These are phyloP conservation scores for Neophaeococcomyces mojaviensis DNA, from an alignment of 2,329 filamentous ascomycete species.

Conservation along the genomic window DNA sequence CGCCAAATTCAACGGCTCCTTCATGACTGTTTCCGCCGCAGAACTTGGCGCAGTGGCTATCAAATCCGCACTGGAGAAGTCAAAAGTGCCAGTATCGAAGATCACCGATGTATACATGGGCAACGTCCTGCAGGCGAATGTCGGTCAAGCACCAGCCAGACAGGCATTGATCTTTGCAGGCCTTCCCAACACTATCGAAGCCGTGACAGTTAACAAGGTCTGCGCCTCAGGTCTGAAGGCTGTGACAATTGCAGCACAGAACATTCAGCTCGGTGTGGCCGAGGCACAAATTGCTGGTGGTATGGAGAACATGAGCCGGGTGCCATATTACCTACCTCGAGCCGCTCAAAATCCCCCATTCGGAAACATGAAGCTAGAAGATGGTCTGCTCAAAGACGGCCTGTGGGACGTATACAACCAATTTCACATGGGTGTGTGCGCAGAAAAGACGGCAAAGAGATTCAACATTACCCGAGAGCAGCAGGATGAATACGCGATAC, in stretches of 20 bases:
- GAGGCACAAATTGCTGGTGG: conserved; percentile 88
- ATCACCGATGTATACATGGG: conserved; percentile 97
- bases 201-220: conserved; percentile 94
- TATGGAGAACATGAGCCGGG: conserved; percentile 96
- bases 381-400: conserved; percentile 89
- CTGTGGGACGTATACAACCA: conserved; percentile 94
- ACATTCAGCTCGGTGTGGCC: conserved; percentile 83
- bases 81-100: conserved; percentile 68
- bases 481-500: conserved; percentile 86
- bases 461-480: conserved; percentile 70
- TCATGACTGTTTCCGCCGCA: conserved; percentile 74
- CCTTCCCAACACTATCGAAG: conserved; percentile 71
- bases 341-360: conserved; percentile 77
- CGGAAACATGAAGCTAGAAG: conserved; percentile 78
- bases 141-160: conserved; percentile 85
- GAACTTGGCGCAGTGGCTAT: conserved; percentile 84
- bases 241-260: conserved; percentile 81
- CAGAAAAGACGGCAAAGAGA: conserved; percentile 89
- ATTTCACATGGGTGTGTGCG: conserved; percentile 97
- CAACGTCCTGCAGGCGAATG: conserved; percentile 75
- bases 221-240: conserved; percentile 94
- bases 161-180: conserved; percentile 87
- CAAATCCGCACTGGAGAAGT: conserved; percentile 81
- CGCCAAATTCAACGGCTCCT: conserved; percentile 88
- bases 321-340: conserved; percentile 82